Evolutionary conservation across 2,329 filamentous ascomycete genomes (phyloP).

Genomic region (Colletotrichum gigasporum): DNA sequence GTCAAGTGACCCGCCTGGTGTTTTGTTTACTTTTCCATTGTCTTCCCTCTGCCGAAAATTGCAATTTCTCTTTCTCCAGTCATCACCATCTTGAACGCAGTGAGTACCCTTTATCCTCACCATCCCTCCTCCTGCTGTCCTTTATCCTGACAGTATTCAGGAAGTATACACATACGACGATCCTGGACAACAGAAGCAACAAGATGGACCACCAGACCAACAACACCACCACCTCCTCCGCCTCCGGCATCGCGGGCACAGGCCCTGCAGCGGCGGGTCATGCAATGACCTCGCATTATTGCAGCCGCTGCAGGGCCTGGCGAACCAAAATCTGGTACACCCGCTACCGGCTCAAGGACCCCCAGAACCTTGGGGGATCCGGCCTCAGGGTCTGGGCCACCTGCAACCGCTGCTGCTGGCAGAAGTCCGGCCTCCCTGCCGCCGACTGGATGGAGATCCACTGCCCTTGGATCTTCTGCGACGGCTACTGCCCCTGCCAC

Average conservation of each 20-base stretch:
- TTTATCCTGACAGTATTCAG: no score
- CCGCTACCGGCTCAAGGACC: not conserved
- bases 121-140: no score
- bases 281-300: not conserved
- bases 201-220: not conserved
- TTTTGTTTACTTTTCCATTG: not conserved
- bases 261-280: not conserved
- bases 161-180: not conserved
- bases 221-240: not conserved
- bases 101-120: no score
- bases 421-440: not conserved
- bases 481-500: not conserved
- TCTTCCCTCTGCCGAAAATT: no score
- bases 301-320: not conserved
- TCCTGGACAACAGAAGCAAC: not conserved
- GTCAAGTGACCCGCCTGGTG: not conserved
- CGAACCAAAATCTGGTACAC: not conserved
- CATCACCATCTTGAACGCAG: no score
- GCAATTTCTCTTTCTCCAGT: no score
- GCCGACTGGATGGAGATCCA: not conserved
- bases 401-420: constrained; percentile 10
- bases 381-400: not conserved
- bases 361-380: not conserved
- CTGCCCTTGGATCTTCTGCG: not conserved
- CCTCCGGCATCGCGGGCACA: not conserved